A percentile compares a stretch with the other conserved stretches of the same genome.
Evolutionary conservation across 495 filamentous ascomycete species (phyloP).

Genomic region (Massariosphaeria phaeospora): DNA sequence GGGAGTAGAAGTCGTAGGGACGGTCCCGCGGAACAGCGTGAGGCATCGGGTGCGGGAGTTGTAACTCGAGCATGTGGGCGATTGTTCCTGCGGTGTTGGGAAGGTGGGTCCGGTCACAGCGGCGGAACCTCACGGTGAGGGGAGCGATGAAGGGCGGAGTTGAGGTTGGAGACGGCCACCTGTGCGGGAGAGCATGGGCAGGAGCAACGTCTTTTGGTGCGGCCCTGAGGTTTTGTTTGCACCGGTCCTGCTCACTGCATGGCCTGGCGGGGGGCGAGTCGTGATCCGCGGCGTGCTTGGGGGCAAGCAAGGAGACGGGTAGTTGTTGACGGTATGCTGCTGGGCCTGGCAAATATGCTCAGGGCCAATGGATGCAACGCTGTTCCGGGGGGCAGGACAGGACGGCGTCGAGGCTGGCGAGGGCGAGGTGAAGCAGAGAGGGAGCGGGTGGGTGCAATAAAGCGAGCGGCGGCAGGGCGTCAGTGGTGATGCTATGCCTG

Average conservation of each 20-base stretch:
- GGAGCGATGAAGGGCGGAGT: background rate
- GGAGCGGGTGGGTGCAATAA: slow-evolving; percentile 6
- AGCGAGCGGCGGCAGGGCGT: slow-evolving; percentile 3
- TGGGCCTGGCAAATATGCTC: slow-evolving; percentile 17
- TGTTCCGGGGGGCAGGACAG: slow-evolving; percentile 13
- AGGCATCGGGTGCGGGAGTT: slow-evolving; percentile 35
- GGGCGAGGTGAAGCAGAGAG: background rate
- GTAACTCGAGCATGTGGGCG: slow-evolving; percentile 31
- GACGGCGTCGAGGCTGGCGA: background rate
- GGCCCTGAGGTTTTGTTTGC: slow-evolving; percentile 15
- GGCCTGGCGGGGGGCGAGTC: background rate
- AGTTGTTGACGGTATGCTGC: slow-evolving; percentile 20
- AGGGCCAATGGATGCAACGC: slow-evolving; percentile 21
- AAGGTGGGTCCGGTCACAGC: slow-evolving; percentile 1
- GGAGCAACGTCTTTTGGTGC: background rate
- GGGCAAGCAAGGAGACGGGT: slow-evolving; percentile 24
- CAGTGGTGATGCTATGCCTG: background rate
- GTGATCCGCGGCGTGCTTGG: background rate
- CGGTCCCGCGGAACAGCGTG: slow-evolving; percentile 27
- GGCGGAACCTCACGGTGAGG: background rate
- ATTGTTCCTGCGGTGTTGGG: background rate
- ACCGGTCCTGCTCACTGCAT: slow-evolving; percentile 23
- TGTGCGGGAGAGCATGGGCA: slow-evolving; percentile 2
- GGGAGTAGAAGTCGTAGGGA: slow-evolving; percentile 27
- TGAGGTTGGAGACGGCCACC: background rate